Base-by-base conservation (phyloP, 176 grass and related monocot genomes). In the Lolium perenne region DNA sequence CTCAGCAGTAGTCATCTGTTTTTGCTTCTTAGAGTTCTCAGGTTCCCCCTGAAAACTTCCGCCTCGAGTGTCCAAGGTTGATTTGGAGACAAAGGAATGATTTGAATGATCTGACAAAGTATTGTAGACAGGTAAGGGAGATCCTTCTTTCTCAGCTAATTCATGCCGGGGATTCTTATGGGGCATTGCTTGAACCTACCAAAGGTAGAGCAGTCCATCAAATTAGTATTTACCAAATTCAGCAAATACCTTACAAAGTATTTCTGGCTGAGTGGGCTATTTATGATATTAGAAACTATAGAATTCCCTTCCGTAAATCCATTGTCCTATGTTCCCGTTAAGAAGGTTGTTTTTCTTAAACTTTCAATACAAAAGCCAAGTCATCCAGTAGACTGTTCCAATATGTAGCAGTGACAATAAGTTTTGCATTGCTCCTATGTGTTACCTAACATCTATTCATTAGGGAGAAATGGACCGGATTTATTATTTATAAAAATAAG, bases 121-220 rank as follows among this genome's bases (percentile, higher is more conserved):
- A 45, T 11, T 76, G 40, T 92, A 95, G 13, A 43, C 46, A 81
- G 96, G 96, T 40, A 95, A 83, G 74, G 85, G 43, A 50, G 83
- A 77, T 10, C 85, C 80, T 62, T 78, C 62, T 92, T 94, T 98
- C 38, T 98, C 86, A 22, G 47, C 22, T 54, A 94, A 46, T 85
- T 94, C 93, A 82, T 99, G 97, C 74, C 90, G 69, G 51, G 84
- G 58, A 55, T 63, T 92, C 80, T 94, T 99, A 83, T 90, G 95
- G 1, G 58, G 43, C 65, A 53, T 12, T 10, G 9, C 41, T 16
- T 86, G 84, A 76, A 84, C 92, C 97, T 98, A 67, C 32, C 88
- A 63, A 84, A 83, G 51, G 80, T 68, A 92, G 74, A 81, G 48
- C 2, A 8, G 14, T 79, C 58, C 29, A 76, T 87, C 45, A 91